Percentiles rank a stretch among this genome's conserved stretches.
Conservation (phyloP, 148 eudicot genomes). For the Pharnaceum exiguum region DNA sequence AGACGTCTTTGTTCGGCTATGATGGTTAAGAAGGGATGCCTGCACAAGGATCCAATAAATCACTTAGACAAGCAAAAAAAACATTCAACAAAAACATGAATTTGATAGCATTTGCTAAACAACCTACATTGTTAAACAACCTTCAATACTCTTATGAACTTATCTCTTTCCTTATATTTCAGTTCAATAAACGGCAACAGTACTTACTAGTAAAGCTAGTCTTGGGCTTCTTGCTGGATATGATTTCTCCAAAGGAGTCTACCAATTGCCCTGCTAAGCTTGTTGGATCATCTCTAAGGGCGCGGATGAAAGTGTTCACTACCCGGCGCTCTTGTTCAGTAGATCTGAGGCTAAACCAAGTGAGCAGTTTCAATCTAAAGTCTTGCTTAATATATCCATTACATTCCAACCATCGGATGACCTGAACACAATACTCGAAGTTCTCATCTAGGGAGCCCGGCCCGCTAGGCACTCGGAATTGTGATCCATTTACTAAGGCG, state of each 20-base stretch:
- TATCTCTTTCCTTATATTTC: constrained; percentile 1
- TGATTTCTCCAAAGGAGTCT: constrained; percentile 65
- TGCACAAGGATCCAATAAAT: too few relatives aligned
- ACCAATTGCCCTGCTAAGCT: constrained; percentile 82
- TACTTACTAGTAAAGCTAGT: constrained; percentile 42
- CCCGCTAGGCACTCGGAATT: constrained; percentile 26
- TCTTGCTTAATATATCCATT: constrained; percentile 56
- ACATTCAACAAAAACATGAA: background rate
- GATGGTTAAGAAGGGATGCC: constrained; percentile 21
- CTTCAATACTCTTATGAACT: too few relatives aligned
- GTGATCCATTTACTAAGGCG: constrained; percentile 50
- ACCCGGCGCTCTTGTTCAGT: constrained; percentile 84
- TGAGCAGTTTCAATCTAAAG: constrained; percentile 67
- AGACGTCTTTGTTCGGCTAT: constrained; percentile 5
- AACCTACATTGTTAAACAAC: too few relatives aligned
- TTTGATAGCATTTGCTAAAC: too few relatives aligned
- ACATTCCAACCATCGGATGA: constrained; percentile 64
- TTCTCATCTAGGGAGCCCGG: constrained; percentile 56
- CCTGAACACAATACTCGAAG: constrained; percentile 76
- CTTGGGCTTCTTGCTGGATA: constrained; percentile 61
- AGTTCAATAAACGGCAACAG: background rate
- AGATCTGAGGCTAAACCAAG: constrained; percentile 89
- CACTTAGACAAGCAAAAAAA: constrained; percentile 1
- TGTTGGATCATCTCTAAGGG: constrained; percentile 65
- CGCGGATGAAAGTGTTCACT: constrained; percentile 64